Conservation (phyloP, 176 grass and related monocot genomes). For the Hordeum vulgare region DNA sequence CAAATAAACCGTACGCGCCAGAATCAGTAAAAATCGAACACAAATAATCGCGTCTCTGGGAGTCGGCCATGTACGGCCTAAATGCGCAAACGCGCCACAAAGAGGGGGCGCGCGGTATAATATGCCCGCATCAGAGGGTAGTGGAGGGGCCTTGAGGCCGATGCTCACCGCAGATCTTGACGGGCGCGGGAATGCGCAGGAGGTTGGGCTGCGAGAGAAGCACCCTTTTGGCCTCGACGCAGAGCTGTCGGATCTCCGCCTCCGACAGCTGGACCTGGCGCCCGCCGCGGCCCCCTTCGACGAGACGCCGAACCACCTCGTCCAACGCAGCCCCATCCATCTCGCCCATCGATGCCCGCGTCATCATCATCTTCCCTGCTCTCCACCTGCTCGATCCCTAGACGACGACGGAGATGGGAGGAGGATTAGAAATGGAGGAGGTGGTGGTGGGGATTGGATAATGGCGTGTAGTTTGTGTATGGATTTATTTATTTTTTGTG, state of each 20-base stretch:
- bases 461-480: background rate
- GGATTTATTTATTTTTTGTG: too few relatives aligned
- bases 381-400: background rate
- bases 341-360: conserved; percentile 53
- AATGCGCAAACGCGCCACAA: background rate
- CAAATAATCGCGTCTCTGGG: background rate
- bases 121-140: background rate
- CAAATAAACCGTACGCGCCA: background rate
- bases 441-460: conserved; percentile 8
- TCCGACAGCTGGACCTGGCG: conserved; percentile 13
- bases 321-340: conserved; percentile 56
- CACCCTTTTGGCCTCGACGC: conserved; percentile 57
- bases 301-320: conserved; percentile 51
- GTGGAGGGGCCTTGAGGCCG: background rate
- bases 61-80: background rate
- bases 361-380: conserved; percentile 59
- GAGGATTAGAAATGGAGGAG: background rate
- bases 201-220: conserved; percentile 64
- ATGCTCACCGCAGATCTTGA: conserved; percentile 76
- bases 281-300: conserved; percentile 45
- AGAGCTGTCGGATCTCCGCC: conserved; percentile 17
- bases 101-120: background rate
- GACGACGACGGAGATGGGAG: background rate
- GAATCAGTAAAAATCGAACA: background rate
- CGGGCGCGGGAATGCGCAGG: conserved; percentile 51